Evolutionary conservation across 2,329 filamentous ascomycete species (phyloP).

Genomic region (Aspergillus phoenicis): DNA sequence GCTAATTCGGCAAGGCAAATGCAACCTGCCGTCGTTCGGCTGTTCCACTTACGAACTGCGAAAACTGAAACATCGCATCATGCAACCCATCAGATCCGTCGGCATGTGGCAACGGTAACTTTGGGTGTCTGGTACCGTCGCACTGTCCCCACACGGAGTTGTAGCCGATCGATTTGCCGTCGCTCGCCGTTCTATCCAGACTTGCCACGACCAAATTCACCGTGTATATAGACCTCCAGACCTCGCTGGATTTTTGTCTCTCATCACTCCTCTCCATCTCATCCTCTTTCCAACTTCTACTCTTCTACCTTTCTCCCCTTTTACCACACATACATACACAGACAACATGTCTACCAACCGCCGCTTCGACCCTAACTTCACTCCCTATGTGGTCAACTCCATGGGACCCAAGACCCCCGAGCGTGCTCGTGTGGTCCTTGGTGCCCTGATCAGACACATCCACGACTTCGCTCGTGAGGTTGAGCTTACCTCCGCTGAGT

Average conservation of each 20-base stretch:
- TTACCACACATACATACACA: slow-evolving; percentile 3
- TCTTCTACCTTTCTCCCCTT: not conserved
- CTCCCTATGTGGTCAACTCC: slow-evolving; percentile 69
- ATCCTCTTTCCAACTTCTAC: not conserved
- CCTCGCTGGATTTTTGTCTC: slow-evolving; percentile 9
- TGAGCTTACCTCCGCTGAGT: slow-evolving; percentile 75
- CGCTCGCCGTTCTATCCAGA: slow-evolving; percentile 13
- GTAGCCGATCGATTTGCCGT: slow-evolving; percentile 30
- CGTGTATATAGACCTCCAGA: slow-evolving; percentile 23
- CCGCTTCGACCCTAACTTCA: slow-evolving; percentile 70
- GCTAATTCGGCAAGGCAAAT: not conserved
- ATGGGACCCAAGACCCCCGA: slow-evolving; percentile 71
- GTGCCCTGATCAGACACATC: slow-evolving; percentile 68
- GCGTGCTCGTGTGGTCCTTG: slow-evolving; percentile 65
- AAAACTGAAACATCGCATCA: slow-evolving; percentile 4
- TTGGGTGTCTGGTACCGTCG: slow-evolving; percentile 5
- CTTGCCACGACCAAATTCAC: slow-evolving; percentile 4
- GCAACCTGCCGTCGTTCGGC: slow-evolving; percentile 5
- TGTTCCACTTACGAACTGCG: not conserved
- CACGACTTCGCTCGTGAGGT: slow-evolving; percentile 79
- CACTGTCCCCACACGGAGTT: slow-evolving; percentile 36
- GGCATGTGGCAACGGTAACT: slow-evolving; percentile 33
- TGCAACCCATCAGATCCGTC: slow-evolving; percentile 5
- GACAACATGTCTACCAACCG: slow-evolving; percentile 24
- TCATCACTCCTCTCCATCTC: slow-evolving; percentile 1